These are phyloP conservation scores for Isatis tinctoria DNA, from an alignment of 345 rosid species.

Conservation along the genomic window DNA sequence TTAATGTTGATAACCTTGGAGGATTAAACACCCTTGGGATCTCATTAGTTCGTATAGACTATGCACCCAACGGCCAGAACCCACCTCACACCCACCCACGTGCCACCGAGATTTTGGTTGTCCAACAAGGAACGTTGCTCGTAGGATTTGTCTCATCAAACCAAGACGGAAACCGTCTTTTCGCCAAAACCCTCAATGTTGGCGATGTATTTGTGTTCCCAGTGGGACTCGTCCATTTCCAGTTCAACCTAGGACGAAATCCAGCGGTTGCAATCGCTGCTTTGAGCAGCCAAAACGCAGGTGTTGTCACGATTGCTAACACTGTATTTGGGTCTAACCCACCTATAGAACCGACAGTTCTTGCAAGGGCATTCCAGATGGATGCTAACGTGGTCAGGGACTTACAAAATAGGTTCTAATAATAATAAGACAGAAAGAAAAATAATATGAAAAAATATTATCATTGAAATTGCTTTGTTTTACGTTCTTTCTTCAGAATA, in stretches of 20 bases:
- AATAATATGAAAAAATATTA: neutral
- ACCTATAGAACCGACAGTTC: constrained; percentile 19
- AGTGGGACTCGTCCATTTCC: constrained; percentile 37
- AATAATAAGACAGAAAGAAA: too few relatives aligned
- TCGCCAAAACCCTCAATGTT: constrained; percentile 9
- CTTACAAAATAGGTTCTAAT: constrained; percentile 12
- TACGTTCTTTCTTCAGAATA: neutral
- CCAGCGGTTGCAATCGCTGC: constrained; percentile 28
- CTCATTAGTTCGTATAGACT: constrained; percentile 27
- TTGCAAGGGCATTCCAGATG: constrained; percentile 18
- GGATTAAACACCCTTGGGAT: constrained; percentile 30
- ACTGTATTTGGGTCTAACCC: constrained; percentile 29
- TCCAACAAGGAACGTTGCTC: constrained; percentile 35
- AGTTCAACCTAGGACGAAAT: constrained; percentile 29
- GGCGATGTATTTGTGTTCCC: constrained; percentile 34
- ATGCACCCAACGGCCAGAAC: constrained; percentile 28
- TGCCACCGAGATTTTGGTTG: constrained; percentile 16
- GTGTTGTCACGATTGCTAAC: constrained; percentile 25
- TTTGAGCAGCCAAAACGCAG: constrained; percentile 28
- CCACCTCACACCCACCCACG: constrained; percentile 30
- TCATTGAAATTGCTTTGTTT: neutral
- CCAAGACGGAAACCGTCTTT: constrained; percentile 32
- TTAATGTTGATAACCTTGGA: constrained; percentile 30
- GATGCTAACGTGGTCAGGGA: constrained; percentile 14
- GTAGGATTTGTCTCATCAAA: constrained; percentile 43